Evolutionary conservation across 73 alveolate species (phyloP).

Genomic region (Symbiodinium pilosum): DNA sequence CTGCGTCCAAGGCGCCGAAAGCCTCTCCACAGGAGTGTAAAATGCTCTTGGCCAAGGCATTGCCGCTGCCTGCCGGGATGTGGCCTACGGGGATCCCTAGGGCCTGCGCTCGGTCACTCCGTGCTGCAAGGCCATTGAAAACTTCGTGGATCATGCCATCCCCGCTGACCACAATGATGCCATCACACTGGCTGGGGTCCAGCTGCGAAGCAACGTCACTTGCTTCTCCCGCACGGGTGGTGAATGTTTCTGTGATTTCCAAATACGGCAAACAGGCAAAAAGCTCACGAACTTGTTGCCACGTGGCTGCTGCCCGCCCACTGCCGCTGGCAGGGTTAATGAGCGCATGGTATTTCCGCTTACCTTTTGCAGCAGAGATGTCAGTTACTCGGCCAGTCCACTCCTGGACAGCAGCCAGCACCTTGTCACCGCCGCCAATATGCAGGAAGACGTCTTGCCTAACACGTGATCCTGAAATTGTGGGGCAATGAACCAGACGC

Average conservation of each 20-base stretch:
- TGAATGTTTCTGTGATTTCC: slow-evolving; percentile 12
- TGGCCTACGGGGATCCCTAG: slow-evolving; percentile 58
- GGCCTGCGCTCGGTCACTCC: slow-evolving; percentile 39
- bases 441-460: slow-evolving; percentile 37
- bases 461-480: slow-evolving; percentile 33
- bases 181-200: slow-evolving; percentile 26
- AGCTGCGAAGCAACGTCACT: slow-evolving; percentile 14
- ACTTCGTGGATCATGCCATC: slow-evolving; percentile 91
- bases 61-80: slow-evolving; percentile 88
- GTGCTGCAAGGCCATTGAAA: slow-evolving; percentile 51
- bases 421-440: slow-evolving; percentile 18
- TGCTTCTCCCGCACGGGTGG: slow-evolving; percentile 78
- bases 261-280: slow-evolving; percentile 19
- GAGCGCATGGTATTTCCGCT: slow-evolving; percentile 48
- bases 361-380: background rate
- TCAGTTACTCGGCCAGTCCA: background rate
- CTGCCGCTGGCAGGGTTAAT: slow-evolving; percentile 76
- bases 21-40: slow-evolving; percentile 56
- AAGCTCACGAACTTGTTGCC: slow-evolving; percentile 26
- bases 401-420: background rate
- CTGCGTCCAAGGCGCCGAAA: slow-evolving; percentile 52
- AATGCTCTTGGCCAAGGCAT: slow-evolving; percentile 80
- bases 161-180: slow-evolving; percentile 85
- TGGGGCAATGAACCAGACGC: slow-evolving; percentile 75
- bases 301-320: slow-evolving; percentile 19